These are phyloP conservation scores for Rhodamnia argentea DNA, from an alignment of 345 rosid species.

Conservation along the genomic window DNA sequence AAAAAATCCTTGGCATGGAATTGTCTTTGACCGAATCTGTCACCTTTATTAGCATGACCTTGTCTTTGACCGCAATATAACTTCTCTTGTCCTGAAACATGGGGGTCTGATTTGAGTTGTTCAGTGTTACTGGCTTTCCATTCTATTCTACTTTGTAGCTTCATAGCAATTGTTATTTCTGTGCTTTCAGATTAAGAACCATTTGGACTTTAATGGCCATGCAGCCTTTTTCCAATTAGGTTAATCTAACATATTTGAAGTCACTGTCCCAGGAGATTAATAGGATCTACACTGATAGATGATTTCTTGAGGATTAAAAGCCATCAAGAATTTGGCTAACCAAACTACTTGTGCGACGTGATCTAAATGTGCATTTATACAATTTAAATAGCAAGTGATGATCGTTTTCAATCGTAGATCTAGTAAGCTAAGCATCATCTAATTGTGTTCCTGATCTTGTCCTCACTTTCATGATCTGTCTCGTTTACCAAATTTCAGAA, in stretches of 20 bases:
- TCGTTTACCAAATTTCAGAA: slow-evolving; percentile 16
- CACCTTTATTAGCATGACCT: too few relatives aligned
- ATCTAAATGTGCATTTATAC: not conserved
- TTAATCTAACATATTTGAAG: not conserved
- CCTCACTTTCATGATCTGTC: not conserved
- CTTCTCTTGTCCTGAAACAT: not conserved
- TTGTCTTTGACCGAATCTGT: too few relatives aligned
- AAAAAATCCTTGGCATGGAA: not conserved
- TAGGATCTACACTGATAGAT: not conserved
- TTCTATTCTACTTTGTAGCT: not conserved
- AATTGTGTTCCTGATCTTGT: not conserved
- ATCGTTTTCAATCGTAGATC: not conserved
- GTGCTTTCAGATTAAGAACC: not conserved
- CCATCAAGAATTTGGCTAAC: not conserved
- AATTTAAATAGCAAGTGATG: not conserved
- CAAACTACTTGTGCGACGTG: not conserved
- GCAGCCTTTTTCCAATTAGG: not conserved
- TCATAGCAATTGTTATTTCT: not conserved
- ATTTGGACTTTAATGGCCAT: not conserved
- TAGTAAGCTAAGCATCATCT: not conserved
- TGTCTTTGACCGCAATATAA: not conserved
- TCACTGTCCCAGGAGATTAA: not conserved
- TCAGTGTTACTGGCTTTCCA: not conserved
- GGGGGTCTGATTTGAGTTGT: not conserved
- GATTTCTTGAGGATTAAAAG: not conserved